Evolutionary conservation across 805 yeast genomes (phyloP).

Genomic region (Myxozyma geophila): DNA sequence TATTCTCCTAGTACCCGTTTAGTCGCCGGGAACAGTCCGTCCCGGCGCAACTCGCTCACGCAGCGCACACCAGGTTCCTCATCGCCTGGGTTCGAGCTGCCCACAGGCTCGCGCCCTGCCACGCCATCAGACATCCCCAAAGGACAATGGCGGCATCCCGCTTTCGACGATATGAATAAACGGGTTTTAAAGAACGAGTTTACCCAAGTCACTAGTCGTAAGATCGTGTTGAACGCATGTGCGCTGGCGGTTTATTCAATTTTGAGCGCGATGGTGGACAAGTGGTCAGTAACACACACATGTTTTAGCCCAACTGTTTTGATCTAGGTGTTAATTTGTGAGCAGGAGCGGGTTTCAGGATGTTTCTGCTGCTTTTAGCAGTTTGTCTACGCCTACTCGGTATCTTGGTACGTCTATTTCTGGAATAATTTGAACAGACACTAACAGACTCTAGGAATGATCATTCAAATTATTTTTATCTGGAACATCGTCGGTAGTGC

Average conservation of each 20-base stretch:
- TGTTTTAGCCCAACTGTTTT: neutral
- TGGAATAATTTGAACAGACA: neutral
- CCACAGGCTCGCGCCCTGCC: slow-evolving; percentile 22
- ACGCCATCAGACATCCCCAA: slow-evolving; percentile 34
- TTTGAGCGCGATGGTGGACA: slow-evolving; percentile 8
- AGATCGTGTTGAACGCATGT: slow-evolving; percentile 33
- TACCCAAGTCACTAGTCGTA: slow-evolving; percentile 37
- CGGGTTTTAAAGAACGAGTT: slow-evolving; percentile 31
- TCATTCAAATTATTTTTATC: slow-evolving; percentile 34
- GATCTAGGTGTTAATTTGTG: neutral
- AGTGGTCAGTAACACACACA: slow-evolving; percentile 14
- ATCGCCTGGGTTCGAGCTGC: slow-evolving; percentile 4
- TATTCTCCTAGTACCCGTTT: neutral
- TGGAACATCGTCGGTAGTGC: slow-evolving; percentile 38
- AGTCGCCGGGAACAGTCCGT: no score
- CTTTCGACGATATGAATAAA: slow-evolving; percentile 33
- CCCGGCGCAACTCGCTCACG: neutral
- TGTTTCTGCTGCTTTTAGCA: slow-evolving; percentile 7
- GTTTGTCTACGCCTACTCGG: slow-evolving; percentile 9
- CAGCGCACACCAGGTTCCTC: neutral
- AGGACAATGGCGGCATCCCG: slow-evolving; percentile 40
- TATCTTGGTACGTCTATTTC: slow-evolving; percentile 22
- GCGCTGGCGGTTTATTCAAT: slow-evolving; percentile 31
- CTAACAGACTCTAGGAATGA: slow-evolving; percentile 11
- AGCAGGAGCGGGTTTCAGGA: slow-evolving; percentile 28